Conservation (phyloP, 139 green algal genomes). For the Chlamydomonas eustigma region DNA sequence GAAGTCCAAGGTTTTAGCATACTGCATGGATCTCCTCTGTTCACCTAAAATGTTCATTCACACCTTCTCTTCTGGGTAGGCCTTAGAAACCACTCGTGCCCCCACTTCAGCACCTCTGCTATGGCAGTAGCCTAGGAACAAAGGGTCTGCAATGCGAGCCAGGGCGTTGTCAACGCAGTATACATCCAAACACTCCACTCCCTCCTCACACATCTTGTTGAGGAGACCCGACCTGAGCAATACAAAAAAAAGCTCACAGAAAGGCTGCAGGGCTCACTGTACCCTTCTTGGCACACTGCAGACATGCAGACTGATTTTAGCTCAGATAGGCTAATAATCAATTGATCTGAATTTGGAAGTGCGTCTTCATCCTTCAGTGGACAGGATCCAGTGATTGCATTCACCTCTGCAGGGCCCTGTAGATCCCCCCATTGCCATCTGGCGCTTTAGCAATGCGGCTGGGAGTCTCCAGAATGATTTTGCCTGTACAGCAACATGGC, state of each 20-base stretch:
- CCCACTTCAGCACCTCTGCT: conserved; percentile 36
- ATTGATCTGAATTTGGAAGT: too few relatives aligned
- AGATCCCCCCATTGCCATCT: conserved; percentile 96
- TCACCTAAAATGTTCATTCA: too few relatives aligned
- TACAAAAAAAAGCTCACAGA: too few relatives aligned
- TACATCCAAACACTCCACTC: conserved; percentile 81
- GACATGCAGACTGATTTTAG: too few relatives aligned
- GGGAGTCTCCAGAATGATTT: conserved; percentile 71
- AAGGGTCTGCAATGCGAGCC: conserved; percentile 69
- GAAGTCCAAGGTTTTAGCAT: too few relatives aligned
- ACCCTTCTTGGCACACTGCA: too few relatives aligned
- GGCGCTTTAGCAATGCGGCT: conserved; percentile 69
- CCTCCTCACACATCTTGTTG: conserved; percentile 57
- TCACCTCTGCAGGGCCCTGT: conserved; percentile 62
- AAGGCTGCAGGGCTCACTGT: too few relatives aligned
- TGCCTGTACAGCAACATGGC: too few relatives aligned
- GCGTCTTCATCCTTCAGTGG: too few relatives aligned
- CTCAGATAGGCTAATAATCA: too few relatives aligned
- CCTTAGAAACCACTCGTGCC: conserved; percentile 70
- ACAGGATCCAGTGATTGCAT: too few relatives aligned
- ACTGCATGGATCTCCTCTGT: too few relatives aligned
- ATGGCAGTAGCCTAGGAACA: conserved; percentile 76
- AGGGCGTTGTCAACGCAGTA: conserved; percentile 89
- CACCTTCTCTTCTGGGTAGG: conserved; percentile 75
- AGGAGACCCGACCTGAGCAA: conserved; percentile 43